phyloP scores from a whole-genome alignment of 2,329 filamentous ascomycete species.

The Phyllosticta citriasiana region DNA sequence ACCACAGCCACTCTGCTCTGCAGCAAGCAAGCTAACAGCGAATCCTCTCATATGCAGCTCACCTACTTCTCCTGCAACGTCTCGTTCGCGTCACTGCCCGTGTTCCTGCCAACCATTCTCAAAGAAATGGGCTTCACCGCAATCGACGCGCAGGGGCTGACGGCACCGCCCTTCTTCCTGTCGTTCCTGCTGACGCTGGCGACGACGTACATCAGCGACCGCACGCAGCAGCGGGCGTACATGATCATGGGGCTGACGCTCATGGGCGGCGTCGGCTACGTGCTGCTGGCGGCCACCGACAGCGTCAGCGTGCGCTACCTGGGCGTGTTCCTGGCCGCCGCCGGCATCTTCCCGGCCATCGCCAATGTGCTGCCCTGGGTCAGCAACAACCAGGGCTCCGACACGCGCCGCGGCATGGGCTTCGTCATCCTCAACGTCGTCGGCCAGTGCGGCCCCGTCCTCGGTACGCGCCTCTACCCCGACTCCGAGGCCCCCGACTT shows the following conservation, averaged over 20 bases:
- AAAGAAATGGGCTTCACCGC: slow-evolving; percentile 52
- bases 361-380: slow-evolving; percentile 64
- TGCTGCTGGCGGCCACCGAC: slow-evolving; percentile 49
- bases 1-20: background rate
- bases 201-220: slow-evolving; percentile 57
- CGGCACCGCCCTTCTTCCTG: slow-evolving; percentile 60
- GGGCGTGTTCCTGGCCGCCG: slow-evolving; percentile 45
- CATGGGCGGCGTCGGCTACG: slow-evolving; percentile 52
- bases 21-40: background rate
- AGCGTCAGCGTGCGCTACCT: slow-evolving; percentile 42
- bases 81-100: slow-evolving; percentile 45
- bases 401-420: slow-evolving; percentile 55
- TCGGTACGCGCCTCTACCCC: slow-evolving; percentile 28
- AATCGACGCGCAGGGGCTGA: slow-evolving; percentile 60
- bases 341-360: slow-evolving; percentile 57
- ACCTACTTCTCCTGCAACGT: slow-evolving; percentile 30
- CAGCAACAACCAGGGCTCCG: slow-evolving; percentile 58
- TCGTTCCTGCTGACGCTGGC: slow-evolving; percentile 53
- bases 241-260: slow-evolving; percentile 48
- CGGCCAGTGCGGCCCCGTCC: slow-evolving; percentile 40
- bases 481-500: slow-evolving; percentile 22
- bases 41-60: slow-evolving; percentile 11
- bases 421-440: slow-evolving; percentile 60
- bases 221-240: slow-evolving; percentile 52
- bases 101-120: slow-evolving; percentile 35